Percentiles rank a stretch among this genome's conserved stretches.
Evolutionary conservation across 1,284 basidiomycete species (phyloP).

Genomic region (Pseudomicrostroma phylloplanum): DNA sequence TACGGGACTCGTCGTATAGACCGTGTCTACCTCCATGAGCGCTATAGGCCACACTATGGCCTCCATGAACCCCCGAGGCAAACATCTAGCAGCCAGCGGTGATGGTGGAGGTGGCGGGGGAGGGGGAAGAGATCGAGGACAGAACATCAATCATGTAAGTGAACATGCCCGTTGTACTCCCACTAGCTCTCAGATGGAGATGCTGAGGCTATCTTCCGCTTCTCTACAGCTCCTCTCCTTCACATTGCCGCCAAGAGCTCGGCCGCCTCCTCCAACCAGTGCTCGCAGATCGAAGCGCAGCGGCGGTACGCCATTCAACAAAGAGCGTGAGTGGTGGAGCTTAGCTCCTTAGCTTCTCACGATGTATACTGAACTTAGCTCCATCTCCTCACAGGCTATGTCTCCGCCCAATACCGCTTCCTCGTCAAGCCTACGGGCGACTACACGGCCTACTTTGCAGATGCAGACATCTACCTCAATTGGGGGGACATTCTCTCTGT

Average conservation of each 20-base stretch:
- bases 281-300: constrained; percentile 29
- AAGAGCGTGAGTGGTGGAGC: constrained; percentile 30
- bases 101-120: constrained; percentile 1
- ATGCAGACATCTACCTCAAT: constrained; percentile 44
- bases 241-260: constrained; percentile 42
- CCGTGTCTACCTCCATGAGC: constrained; percentile 21
- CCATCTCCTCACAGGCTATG: constrained; percentile 25
- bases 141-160: constrained; percentile 44
- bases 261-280: constrained; percentile 26
- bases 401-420: constrained; percentile 49
- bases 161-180: neutral
- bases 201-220: neutral
- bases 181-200: neutral
- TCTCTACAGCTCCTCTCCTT: constrained; percentile 37
- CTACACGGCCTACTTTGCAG: constrained; percentile 43
- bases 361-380: neutral
- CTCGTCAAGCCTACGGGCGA: constrained; percentile 48
- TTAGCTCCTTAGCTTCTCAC: neutral
- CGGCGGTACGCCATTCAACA: constrained; percentile 37
- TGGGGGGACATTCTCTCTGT: constrained; percentile 86
- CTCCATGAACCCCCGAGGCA: constrained; percentile 20
- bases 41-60: constrained; percentile 22
- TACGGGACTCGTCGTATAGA: neutral
- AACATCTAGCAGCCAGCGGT: neutral
- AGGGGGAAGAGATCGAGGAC: constrained; percentile 12